Evolutionary conservation across 164 flowering plant species (phyloP).

Genomic region (Stephania cephalantha): DNA sequence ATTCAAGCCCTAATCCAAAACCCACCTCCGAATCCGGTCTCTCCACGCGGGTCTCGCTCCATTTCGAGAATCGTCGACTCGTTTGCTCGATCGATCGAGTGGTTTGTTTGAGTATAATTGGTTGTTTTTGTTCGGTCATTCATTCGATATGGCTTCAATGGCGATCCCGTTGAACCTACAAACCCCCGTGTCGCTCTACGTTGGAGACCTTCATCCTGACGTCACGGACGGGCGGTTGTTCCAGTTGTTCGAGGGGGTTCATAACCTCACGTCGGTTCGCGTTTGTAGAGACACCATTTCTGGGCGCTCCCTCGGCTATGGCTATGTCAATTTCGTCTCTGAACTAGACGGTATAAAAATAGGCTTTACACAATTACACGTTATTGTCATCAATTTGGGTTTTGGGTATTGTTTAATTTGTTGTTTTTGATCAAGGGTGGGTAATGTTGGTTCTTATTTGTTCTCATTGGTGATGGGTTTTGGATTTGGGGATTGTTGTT

Average conservation of each 20-base stretch:
- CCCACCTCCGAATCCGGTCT: neutral
- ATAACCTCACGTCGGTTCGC: constrained; percentile 55
- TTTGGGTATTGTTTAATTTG: neutral
- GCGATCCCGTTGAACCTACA: constrained; percentile 31
- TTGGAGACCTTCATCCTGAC: constrained; percentile 75
- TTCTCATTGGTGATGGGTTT: neutral
- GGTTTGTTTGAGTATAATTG: no score
- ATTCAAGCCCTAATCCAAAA: constrained; percentile 5
- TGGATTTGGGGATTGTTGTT: neutral
- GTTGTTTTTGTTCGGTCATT: no score
- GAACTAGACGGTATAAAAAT: constrained; percentile 42
- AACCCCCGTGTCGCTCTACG: constrained; percentile 61
- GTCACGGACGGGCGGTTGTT: constrained; percentile 46
- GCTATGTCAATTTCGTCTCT: constrained; percentile 65
- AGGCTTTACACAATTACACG: neutral
- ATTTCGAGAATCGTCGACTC: no score
- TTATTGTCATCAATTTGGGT: neutral
- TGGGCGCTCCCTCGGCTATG: constrained; percentile 71
- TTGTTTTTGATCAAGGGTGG: neutral
- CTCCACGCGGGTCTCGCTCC: neutral
- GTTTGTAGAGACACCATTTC: constrained; percentile 61
- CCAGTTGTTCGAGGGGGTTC: constrained; percentile 44
- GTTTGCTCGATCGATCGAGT: no score
- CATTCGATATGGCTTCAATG: constrained; percentile 18
- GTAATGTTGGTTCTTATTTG: neutral